Evolutionary conservation across 495 filamentous ascomycete species (phyloP).

Genomic region (Friedmanniomyces simplex): DNA sequence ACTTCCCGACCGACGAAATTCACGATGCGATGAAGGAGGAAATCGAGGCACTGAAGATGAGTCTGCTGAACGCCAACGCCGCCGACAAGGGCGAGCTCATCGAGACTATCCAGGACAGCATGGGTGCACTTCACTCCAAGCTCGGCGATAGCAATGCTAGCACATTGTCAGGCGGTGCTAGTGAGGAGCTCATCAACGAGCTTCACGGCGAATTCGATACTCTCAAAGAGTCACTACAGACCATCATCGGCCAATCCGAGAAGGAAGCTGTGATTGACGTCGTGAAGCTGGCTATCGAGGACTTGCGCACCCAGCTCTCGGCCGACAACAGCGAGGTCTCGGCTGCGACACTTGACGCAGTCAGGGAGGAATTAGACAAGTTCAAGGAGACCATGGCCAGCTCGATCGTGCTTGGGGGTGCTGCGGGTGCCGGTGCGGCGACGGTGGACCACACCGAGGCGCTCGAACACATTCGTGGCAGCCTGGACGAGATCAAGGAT

Average conservation of each 20-base stretch:
- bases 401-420: constrained; percentile 23
- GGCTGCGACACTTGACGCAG: constrained; percentile 24
- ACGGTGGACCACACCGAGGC: constrained; percentile 45
- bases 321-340: constrained; percentile 24
- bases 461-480: constrained; percentile 25
- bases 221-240: constrained; percentile 59
- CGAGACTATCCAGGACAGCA: constrained; percentile 28
- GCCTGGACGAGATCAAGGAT: constrained; percentile 28
- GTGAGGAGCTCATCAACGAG: constrained; percentile 23
- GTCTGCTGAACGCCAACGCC: constrained; percentile 24
- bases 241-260: constrained; percentile 50
- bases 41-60: constrained; percentile 48
- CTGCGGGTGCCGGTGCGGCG: constrained; percentile 9
- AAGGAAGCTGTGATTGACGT: constrained; percentile 42
- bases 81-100: constrained; percentile 31
- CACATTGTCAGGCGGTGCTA: constrained; percentile 2
- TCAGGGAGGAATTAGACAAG: constrained; percentile 29
- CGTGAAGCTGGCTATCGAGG: constrained; percentile 28
- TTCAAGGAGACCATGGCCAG: constrained; percentile 27
- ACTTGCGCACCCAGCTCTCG: constrained; percentile 26
- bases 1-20: constrained; percentile 32
- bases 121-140: constrained; percentile 27
- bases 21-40: constrained; percentile 39
- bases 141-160: constrained; percentile 16
- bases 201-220: constrained; percentile 46